Evolutionary conservation across 495 filamentous ascomycete species (phyloP), one percentile per base, ranked within the genome.

Genomic region (Lasiosphaeria hispida): DNA sequence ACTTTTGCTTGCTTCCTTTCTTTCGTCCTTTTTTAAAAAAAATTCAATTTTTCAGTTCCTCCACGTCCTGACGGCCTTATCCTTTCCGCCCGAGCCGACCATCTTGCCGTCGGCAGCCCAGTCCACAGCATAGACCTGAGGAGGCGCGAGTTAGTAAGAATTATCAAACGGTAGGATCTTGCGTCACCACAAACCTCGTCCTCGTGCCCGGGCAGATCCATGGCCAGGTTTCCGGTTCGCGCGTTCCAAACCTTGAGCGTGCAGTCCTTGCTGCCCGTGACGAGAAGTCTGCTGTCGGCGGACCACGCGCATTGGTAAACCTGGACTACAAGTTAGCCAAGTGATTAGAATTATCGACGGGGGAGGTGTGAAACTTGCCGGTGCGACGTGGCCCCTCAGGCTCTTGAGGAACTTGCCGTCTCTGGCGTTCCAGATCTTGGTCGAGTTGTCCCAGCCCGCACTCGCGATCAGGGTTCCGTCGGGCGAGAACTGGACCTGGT

Each of bases 161-260:
- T 30, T 30, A 35, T 13, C 0, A 58, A 58, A 30, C 5, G 39
- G 48, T 53, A 4, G n/a, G 7, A 10, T 18, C 7, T 33, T 10
- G 4, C 10, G n/a, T 14, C 14, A 33, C 87, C 30, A 96, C 91
- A 96, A 9, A 97, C 94, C 74, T 97, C 92, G 63, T 96, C 95
- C 67, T 90, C 82, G 72, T 99, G 95, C 4, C 94, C 95, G 0
- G 92, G 92, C 23, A 99, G 79, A 80, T 99, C 92, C 49, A 72
- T 87, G 58, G 83, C 81, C 53, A 97, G 72, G 67, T 93, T 96
- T 10, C 88, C 90, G 0, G 84, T 92, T 45, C 87, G 79, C 49
- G 94, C 85, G 69, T 95, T 90, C 91, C 93, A 97, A 4, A 93
- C 86, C 70, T 98, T 98, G 34, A 97, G 71, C 1, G 95, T 99